Percentiles rank a stretch among this genome's conserved stretches.
Conservation (phyloP, 1,284 basidiomycete species). For the Trichosporon coremiiforme region DNA sequence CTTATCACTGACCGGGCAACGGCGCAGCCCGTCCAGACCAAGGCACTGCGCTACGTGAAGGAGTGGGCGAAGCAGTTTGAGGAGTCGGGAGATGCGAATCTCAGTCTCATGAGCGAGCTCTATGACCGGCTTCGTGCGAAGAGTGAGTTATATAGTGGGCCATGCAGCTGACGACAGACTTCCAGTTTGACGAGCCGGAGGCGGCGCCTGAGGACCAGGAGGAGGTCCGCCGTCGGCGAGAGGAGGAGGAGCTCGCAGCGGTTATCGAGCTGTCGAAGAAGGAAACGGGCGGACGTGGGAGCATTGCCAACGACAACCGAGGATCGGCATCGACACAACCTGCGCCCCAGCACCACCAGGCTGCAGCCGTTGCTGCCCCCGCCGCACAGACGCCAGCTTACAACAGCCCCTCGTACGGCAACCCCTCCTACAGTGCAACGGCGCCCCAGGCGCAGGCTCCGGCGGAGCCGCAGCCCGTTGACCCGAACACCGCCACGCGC, state of each 20-base stretch:
- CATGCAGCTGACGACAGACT: conserved; percentile 34
- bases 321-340: conserved; percentile 29
- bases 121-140: conserved; percentile 79
- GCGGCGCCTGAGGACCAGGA: conserved; percentile 60
- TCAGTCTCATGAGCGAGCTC: conserved; percentile 90
- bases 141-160: conserved; percentile 60
- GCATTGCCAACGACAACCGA: conserved; percentile 3
- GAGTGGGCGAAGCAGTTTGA: conserved; percentile 86
- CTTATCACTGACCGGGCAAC: conserved; percentile 86
- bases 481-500: conserved; percentile 65
- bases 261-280: conserved; percentile 85
- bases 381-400: conserved; percentile 25
- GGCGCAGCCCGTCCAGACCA: conserved; percentile 81
- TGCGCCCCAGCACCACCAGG: conserved; percentile 16
- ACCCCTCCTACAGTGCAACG: conserved; percentile 30
- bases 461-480: conserved; percentile 49
- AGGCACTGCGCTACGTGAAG: conserved; percentile 72
- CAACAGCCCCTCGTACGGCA: conserved; percentile 25
- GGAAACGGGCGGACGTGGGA: conserved; percentile 70
- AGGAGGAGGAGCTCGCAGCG: conserved; percentile 90
- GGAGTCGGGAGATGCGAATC: conserved; percentile 64
- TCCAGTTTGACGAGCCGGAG: conserved; percentile 66
- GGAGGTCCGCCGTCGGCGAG: conserved; percentile 70
- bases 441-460: conserved; percentile 40
- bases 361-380: conserved; percentile 37